These are phyloP conservation scores for Saccharomycopsis sp. DNA, from an alignment of 805 yeast genomes.

Conservation along the genomic window DNA sequence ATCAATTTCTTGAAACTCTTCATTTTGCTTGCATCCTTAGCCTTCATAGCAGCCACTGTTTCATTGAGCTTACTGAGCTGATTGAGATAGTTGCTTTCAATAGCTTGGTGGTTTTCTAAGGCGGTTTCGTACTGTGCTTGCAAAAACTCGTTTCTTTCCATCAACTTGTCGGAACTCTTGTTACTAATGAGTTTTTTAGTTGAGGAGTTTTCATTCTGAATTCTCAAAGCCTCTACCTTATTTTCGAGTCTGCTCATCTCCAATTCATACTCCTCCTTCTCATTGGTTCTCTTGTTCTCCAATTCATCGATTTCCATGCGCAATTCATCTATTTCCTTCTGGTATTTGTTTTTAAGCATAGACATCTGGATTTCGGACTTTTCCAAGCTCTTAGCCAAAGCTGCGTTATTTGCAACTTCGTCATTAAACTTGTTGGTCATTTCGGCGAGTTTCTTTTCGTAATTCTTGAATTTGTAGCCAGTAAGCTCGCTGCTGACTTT, in stretches of 20 bases:
- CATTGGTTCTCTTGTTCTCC: slow-evolving; percentile 24
- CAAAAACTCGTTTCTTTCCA: slow-evolving; percentile 45
- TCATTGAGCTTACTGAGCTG: slow-evolving; percentile 40
- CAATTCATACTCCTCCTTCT: slow-evolving; percentile 29
- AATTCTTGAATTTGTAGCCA: slow-evolving; percentile 23
- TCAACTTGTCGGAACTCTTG: slow-evolving; percentile 26
- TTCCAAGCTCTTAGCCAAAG: slow-evolving; percentile 29
- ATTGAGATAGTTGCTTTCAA: slow-evolving; percentile 57
- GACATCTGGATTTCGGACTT: slow-evolving; percentile 20
- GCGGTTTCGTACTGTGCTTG: slow-evolving; percentile 71
- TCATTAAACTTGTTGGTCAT: slow-evolving; percentile 6
- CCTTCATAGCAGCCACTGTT: slow-evolving; percentile 36
- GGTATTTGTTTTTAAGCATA: slow-evolving; percentile 19
- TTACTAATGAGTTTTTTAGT: slow-evolving; percentile 5
- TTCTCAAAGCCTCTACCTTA: slow-evolving; percentile 61
- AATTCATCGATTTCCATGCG: slow-evolving; percentile 28
- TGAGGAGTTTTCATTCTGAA: slow-evolving; percentile 45
- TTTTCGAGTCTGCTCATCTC: slow-evolving; percentile 59
- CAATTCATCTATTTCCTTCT: slow-evolving; percentile 27
- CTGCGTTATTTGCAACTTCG: not conserved
- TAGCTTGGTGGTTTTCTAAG: slow-evolving; percentile 74
- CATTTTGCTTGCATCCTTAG: slow-evolving; percentile 25
- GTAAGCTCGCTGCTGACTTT: slow-evolving; percentile 16
- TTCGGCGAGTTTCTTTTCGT: slow-evolving; percentile 16
- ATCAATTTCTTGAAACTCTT: slow-evolving; percentile 15